These are phyloP conservation scores for Botrytis elliptica DNA, from an alignment of 2,329 filamentous ascomycete genomes.

Conservation along the genomic window DNA sequence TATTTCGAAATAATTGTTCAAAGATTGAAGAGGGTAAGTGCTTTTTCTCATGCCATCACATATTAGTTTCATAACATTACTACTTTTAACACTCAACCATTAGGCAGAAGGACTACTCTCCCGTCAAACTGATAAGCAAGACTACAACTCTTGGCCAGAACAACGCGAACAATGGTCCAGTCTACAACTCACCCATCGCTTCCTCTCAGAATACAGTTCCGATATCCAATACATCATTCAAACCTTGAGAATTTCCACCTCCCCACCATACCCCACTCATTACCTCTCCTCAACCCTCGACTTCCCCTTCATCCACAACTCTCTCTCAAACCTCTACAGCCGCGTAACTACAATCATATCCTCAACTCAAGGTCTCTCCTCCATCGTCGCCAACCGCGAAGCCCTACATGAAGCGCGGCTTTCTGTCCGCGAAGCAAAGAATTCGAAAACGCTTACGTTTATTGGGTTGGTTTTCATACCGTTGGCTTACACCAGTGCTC, in stretches of 20 bases:
- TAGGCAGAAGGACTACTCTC: constrained; percentile 1
- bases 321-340: background rate
- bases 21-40: background rate
- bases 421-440: background rate
- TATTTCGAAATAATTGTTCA: constrained; percentile 13
- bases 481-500: background rate
- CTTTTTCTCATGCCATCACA: too few relatives aligned
- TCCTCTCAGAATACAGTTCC: constrained; percentile 5
- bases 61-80: too few relatives aligned
- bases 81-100: background rate
- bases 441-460: background rate
- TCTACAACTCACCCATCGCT: background rate
- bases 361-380: constrained; percentile 6
- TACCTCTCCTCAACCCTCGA: background rate
- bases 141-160: background rate
- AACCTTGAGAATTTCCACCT: background rate
- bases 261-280: background rate
- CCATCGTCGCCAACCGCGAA: constrained; percentile 1
- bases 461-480: constrained; percentile 4
- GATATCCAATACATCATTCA: constrained; percentile 4
- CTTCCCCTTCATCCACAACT: background rate
- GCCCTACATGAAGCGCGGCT: background rate
- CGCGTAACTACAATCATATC: background rate
- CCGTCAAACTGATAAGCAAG: background rate
- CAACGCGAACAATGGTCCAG: constrained; percentile 2